These are phyloP conservation scores for Ganoderma lucidum DNA, from an alignment of 1,284 basidiomycete species.

Conservation along the genomic window DNA sequence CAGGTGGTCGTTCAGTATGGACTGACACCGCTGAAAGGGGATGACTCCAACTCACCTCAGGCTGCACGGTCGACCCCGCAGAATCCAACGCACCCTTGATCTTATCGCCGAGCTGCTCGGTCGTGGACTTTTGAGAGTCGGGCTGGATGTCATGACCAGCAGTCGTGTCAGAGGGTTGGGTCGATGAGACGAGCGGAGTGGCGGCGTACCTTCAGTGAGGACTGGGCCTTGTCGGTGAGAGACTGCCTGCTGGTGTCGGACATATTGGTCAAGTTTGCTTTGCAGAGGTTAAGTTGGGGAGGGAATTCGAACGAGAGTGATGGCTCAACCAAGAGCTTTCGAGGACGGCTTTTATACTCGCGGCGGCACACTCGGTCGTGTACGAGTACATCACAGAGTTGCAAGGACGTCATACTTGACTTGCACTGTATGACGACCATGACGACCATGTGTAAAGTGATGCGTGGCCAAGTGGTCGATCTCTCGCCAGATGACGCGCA, in stretches of 20 bases:
- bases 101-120: slow-evolving; percentile 46
- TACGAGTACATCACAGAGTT: not conserved
- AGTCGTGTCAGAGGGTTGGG: not conserved
- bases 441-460: too few relatives aligned
- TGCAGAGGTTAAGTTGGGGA: not conserved
- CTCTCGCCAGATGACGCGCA: too few relatives aligned
- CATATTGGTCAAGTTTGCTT: slow-evolving; percentile 34
- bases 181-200: not conserved
- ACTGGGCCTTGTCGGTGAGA: slow-evolving; percentile 50
- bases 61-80: slow-evolving; percentile 44
- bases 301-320: too few relatives aligned
- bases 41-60: slow-evolving; percentile 39
- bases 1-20: not conserved
- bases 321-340: too few relatives aligned
- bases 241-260: slow-evolving; percentile 52
- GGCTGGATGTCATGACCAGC: slow-evolving; percentile 24
- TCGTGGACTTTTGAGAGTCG: slow-evolving; percentile 47
- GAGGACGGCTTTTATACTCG: not conserved
- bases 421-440: not conserved
- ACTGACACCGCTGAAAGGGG: not conserved
- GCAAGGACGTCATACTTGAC: not conserved
- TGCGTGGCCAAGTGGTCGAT: too few relatives aligned
- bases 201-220: slow-evolving; percentile 45
- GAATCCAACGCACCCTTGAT: slow-evolving; percentile 46
- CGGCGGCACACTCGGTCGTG: not conserved